These are phyloP conservation scores for Colletotrichum euphorbiae DNA, from an alignment of 2,329 filamentous ascomycete species.

Conservation along the genomic window DNA sequence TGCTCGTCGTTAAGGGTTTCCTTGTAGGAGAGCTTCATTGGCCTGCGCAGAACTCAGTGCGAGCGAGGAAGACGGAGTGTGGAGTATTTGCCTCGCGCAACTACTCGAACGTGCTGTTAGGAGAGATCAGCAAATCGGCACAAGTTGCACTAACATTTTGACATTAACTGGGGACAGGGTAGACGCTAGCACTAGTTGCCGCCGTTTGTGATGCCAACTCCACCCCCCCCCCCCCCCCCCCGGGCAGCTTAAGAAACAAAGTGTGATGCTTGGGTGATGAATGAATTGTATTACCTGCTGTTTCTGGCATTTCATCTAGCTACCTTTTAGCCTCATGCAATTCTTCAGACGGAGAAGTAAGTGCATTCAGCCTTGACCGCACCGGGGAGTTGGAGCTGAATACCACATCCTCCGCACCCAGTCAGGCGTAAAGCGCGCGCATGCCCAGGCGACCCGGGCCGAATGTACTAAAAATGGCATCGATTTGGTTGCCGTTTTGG, in stretches of 20 bases:
- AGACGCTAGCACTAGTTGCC: background rate
- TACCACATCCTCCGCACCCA: constrained; percentile 8
- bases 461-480: background rate
- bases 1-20: background rate
- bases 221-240: too few relatives aligned
- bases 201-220: background rate
- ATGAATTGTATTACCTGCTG: background rate
- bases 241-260: background rate
- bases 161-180: constrained; percentile 19
- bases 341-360: background rate
- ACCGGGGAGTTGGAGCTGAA: background rate
- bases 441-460: background rate
- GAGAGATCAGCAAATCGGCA: background rate
- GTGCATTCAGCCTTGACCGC: background rate
- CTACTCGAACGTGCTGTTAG: background rate
- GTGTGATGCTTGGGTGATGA: background rate
- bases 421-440: constrained; percentile 2
- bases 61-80: background rate
- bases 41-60: background rate
- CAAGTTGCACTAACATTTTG: constrained; percentile 24
- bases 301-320: constrained; percentile 3
- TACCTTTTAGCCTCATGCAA: background rate
- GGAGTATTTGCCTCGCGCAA: background rate
- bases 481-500: background rate
- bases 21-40: background rate